Evolutionary conservation across 2,329 filamentous ascomycete genomes (phyloP).

Genomic region (Clarireedia paspali): DNA sequence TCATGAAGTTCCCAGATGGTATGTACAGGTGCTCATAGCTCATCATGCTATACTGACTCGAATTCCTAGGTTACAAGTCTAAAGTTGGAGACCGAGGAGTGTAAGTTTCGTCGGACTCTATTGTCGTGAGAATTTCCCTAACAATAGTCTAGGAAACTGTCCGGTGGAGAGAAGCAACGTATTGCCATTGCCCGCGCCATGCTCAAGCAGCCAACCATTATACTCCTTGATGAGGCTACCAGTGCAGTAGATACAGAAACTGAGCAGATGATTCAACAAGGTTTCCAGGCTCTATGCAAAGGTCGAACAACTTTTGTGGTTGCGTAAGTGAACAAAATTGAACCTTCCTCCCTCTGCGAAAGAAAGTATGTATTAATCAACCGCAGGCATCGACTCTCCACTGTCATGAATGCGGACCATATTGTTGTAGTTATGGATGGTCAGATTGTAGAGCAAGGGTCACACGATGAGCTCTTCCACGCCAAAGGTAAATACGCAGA

Average conservation of each 20-base stretch:
- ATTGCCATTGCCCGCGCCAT: constrained; percentile 84
- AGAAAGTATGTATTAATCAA: constrained; percentile 8
- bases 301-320: constrained; percentile 41
- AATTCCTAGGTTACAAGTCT: constrained; percentile 33
- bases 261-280: constrained; percentile 80
- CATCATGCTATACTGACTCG: too few species aligned
- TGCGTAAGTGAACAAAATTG: constrained; percentile 19
- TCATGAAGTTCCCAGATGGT: constrained; percentile 46
- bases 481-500: constrained; percentile 42
- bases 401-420: constrained; percentile 44
- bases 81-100: constrained; percentile 35
- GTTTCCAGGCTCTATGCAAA: constrained; percentile 38
- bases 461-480: constrained; percentile 40
- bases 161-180: constrained; percentile 79
- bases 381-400: constrained; percentile 40
- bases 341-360: background rate
- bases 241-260: constrained; percentile 91
- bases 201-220: constrained; percentile 85
- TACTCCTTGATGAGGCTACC: constrained; percentile 92
- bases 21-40: constrained; percentile 30
- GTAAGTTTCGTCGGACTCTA: constrained; percentile 39
- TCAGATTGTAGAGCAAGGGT: constrained; percentile 42
- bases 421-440: constrained; percentile 48
- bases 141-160: constrained; percentile 72
- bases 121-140: constrained; percentile 20